Base-by-base conservation (phyloP, 192 early-diverging fungal species). In the Phlyctochytrium bullatum region DNA sequence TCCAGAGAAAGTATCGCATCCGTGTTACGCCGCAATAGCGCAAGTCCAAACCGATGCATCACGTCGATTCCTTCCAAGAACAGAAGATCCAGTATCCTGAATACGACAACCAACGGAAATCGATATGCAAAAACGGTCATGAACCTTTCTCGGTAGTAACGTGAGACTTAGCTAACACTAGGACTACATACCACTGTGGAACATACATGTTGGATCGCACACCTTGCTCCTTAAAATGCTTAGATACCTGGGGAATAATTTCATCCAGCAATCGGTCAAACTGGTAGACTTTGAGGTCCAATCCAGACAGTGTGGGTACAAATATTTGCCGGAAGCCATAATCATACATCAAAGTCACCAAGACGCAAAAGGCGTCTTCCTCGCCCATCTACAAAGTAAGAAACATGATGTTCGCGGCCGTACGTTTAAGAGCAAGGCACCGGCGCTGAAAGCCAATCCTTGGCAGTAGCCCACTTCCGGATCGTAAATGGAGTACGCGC, bases 301-400 rank as follows among this genome's bases (percentile, higher is more conserved):
- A 81, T 36, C 89, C 87, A 61, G 90, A 81, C 95, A 98, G 93
- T 58, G 86, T 81, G 0, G 96, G 93, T 34, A 93, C 80, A 64
- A 92, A 99, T 59, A 97, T 87, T 17, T 90, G 89, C 56, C 95
- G 88, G 76, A 99, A 85, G 59, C 86, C 82, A 66, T 95, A 98
- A n/a, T 78, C 76, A 65, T 84, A 86, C 95, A 99, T 98, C 56
- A 99, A 77, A 34, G 87, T 84, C 28, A 93, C 93, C 16, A 97
- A 80, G 56, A 94, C 86, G 79, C 94, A 91, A 77, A 99, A 99
- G 0, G 96, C 92, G 73, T 98, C 93, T 73, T 95, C 94, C 52
- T 97, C 96, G 25, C 94, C 92, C 95, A 94, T 97, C 91, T 94
- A 75, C n/a, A n/a, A n/a, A n/a, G n/a, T n/a, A n/a, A n/a, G n/a